phyloP scores from a whole-genome alignment of 345 rosid genomes.

The Eutrema heterophyllum region DNA sequence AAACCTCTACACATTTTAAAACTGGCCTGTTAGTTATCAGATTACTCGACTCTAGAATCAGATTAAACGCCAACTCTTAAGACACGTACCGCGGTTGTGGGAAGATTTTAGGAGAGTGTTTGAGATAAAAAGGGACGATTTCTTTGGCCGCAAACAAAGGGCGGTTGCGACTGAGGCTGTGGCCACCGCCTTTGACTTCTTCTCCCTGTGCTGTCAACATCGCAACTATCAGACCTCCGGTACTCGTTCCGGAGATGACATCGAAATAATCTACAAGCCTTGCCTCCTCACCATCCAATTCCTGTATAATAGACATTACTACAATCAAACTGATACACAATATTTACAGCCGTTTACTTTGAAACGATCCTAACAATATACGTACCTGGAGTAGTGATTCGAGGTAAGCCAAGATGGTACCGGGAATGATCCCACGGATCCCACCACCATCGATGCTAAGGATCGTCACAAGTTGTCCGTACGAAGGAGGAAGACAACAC shows the following conservation, averaged over 20 bases:
- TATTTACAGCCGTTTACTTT: not conserved
- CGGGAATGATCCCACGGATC: conserved; percentile 61
- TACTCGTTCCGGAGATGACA: conserved; percentile 67
- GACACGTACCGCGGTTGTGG: conserved; percentile 46
- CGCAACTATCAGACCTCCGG: conserved; percentile 63
- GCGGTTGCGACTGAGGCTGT: conserved; percentile 30
- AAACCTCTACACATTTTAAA: conserved; percentile 31
- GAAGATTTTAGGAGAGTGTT: conserved; percentile 54
- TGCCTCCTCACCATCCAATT: conserved; percentile 58
- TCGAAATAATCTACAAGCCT: conserved; percentile 81
- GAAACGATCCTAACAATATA: not conserved
- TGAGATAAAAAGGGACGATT: conserved; percentile 53
- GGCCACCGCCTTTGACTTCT: conserved; percentile 23
- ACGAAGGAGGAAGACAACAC: conserved; percentile 39
- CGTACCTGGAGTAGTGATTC: conserved; percentile 65
- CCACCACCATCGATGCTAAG: conserved; percentile 84
- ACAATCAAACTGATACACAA: not conserved
- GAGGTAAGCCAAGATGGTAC: conserved; percentile 46
- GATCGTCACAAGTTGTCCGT: conserved; percentile 45
- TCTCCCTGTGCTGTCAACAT: conserved; percentile 50
- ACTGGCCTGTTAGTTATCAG: not conserved
- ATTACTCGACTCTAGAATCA: not conserved
- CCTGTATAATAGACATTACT: conserved; percentile 27
- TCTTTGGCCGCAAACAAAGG: conserved; percentile 49
- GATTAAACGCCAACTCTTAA: not conserved